Evolutionary conservation across 2,329 filamentous ascomycete species (phyloP), one percentile per base, ranked within the genome.

Genomic region (Tolypocladium paradoxum): DNA sequence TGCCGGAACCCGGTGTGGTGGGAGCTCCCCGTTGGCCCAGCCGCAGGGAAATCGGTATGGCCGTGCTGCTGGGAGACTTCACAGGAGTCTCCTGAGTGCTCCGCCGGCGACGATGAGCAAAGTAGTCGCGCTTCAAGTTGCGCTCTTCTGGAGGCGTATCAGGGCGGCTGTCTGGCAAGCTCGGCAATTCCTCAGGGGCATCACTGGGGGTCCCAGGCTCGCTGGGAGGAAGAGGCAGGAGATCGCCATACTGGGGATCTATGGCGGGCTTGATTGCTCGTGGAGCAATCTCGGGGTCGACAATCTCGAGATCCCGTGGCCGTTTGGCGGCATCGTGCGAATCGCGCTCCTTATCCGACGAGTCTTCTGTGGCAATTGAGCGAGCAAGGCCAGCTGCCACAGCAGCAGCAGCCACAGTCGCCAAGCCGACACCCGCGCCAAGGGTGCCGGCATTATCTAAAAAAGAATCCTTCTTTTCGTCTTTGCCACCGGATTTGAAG

Each of bases 381-480:
- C 67, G 70, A 66, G 68, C 64, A 60, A 65, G 63, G 62, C 68
- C 64, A 62, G 69, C 66, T 47, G 43, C 43, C 62, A 68, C 64
- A 58, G 70, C 58, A 55, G 68, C 70, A 63, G 68, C 69, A 58
- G 69, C 74, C 65, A 71, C 74, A 69, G 75, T 74, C 72, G 73
- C 75, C 69, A 78, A 66, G 78, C 82, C 82, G 81, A 73, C 82
- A 84, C 81, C 81, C 75, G 77, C 79, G 81, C 81, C 81, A 81
- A 78, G 74, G 77, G 76, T 84, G 77, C 73, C 81, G 81, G 82
- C 79, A 76, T 79, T 81, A 84, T 70, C 82, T 84, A 84, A 84
- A 84, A 85, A 84, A 84, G 81, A 81, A 71, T 76, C 68, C 67
- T 72, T 70, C 57, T 65, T 65, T 51, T 68, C 67, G 48, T 73